Percentiles rank a stretch among this genome's conserved stretches.
Conservation (phyloP, 192 early-diverging fungal species). For the Phycomyces nitens region DNA sequence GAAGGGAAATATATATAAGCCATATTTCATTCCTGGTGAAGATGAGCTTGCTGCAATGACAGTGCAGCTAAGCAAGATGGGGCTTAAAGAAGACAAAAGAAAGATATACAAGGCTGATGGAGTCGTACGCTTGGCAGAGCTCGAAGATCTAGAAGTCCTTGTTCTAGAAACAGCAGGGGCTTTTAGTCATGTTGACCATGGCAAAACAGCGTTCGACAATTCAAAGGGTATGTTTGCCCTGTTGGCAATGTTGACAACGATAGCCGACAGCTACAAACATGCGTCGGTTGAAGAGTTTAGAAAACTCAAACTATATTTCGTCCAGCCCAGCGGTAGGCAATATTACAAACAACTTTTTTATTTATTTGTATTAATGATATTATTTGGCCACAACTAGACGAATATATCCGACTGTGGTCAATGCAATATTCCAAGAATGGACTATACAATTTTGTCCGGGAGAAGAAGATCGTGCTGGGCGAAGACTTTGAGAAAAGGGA, state of each 20-base stretch:
- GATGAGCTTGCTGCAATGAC: conserved; percentile 6
- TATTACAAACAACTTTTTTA: conserved; percentile 3
- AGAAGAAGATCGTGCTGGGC: background rate
- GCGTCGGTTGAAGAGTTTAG: conserved; percentile 8
- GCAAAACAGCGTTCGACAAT: background rate
- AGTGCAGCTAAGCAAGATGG: background rate
- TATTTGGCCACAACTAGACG: background rate
- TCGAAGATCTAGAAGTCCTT: conserved; percentile 13
- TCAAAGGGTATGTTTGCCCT: conserved; percentile 11
- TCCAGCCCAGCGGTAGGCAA: conserved; percentile 11
- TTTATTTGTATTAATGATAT: background rate
- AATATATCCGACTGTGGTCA: background rate
- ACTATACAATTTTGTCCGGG: background rate
- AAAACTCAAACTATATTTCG: conserved; percentile 12
- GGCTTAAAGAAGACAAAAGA: conserved; percentile 6
- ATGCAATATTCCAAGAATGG: background rate
- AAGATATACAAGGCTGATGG: background rate
- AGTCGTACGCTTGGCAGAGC: background rate
- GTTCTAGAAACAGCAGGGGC: conserved; percentile 3
- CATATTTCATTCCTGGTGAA: conserved; percentile 19
- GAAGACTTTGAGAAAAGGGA: background rate
- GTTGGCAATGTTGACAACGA: conserved; percentile 12
- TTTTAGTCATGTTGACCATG: conserved; percentile 7
- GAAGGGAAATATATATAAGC: background rate
- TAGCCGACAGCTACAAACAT: conserved; percentile 1